Conservation (phyloP, 768 basidiomycete species). For the Mycena crocata region DNA sequence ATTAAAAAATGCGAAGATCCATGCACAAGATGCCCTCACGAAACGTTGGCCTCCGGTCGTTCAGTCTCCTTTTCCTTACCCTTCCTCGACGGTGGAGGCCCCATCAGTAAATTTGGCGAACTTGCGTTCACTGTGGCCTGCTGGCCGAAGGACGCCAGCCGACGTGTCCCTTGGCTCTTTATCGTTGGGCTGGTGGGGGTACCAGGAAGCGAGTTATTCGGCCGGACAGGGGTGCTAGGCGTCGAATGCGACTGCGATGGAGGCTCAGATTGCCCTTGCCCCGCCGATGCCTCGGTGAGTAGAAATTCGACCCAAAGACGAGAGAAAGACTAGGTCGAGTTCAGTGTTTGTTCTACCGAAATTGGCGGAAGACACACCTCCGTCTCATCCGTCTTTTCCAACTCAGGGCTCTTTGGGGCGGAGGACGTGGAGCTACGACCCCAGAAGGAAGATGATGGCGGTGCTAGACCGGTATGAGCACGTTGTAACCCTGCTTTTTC, state of each 20-base stretch:
- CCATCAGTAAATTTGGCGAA: constrained; percentile 51
- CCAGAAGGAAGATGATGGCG: constrained; percentile 55
- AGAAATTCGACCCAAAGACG: constrained; percentile 98
- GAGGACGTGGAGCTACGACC: constrained; percentile 53
- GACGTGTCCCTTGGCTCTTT: constrained; percentile 43
- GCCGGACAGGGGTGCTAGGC: constrained; percentile 31
- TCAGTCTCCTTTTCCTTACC: constrained; percentile 58
- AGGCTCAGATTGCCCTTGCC: constrained; percentile 46
- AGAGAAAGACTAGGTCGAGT: constrained; percentile 85
- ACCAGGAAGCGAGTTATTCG: constrained; percentile 52
- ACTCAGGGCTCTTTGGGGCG: constrained; percentile 60
- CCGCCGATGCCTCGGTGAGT: constrained; percentile 84
- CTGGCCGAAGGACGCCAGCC: constrained; percentile 51
- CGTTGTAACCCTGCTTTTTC: constrained; percentile 91
- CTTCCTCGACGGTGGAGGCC: constrained; percentile 50
- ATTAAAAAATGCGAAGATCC: constrained; percentile 26
- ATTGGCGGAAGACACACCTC: constrained; percentile 62
- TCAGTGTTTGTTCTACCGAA: background rate
- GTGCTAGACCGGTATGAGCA: constrained; percentile 39
- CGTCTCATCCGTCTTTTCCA: constrained; percentile 86
- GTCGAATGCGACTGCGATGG: constrained; percentile 40
- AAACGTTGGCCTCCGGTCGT: background rate
- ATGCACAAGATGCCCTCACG: constrained; percentile 3
- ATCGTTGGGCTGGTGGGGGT: constrained; percentile 45
- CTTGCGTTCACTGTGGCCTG: constrained; percentile 50